These are phyloP conservation scores for Penicillium canariense DNA, from an alignment of 495 filamentous ascomycete species.

Conservation along the genomic window DNA sequence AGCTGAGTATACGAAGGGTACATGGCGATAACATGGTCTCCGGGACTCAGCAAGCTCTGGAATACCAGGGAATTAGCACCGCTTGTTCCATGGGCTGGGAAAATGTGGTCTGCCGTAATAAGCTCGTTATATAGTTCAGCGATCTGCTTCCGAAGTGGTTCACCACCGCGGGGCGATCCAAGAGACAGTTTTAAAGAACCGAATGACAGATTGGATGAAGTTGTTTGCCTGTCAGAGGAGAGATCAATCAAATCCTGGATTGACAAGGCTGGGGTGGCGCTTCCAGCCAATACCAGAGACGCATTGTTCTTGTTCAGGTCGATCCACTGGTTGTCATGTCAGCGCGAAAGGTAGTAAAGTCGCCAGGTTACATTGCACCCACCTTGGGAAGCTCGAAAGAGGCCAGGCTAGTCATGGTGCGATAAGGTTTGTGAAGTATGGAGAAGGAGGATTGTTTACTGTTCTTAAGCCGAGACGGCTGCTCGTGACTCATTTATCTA, in stretches of 20 bases:
- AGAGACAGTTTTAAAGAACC: not conserved
- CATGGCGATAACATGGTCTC: slow-evolving; percentile 18
- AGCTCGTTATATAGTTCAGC: slow-evolving; percentile 2
- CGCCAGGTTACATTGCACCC: not conserved
- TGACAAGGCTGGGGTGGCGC: slow-evolving; percentile 8
- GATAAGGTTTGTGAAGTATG: too few relatives aligned
- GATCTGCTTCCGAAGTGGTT: slow-evolving; percentile 11
- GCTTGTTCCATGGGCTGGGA: slow-evolving; percentile 13
- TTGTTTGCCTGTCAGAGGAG: slow-evolving; percentile 9
- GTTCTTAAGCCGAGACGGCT: not conserved
- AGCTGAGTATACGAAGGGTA: slow-evolving; percentile 16
- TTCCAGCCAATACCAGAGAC: slow-evolving; percentile 7
- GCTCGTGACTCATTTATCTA: not conserved
- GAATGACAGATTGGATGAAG: slow-evolving; percentile 2
- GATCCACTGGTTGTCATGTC: slow-evolving; percentile 3
- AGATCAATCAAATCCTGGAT: slow-evolving; percentile 13
- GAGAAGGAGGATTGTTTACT: not conserved
- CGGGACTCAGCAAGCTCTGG: slow-evolving; percentile 6
- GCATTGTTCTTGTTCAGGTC: not conserved
- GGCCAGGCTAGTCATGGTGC: not conserved
- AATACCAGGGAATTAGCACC: slow-evolving; percentile 15
- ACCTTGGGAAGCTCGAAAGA: slow-evolving; percentile 11
- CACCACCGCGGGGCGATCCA: slow-evolving; percentile 3
- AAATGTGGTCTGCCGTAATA: slow-evolving; percentile 11
- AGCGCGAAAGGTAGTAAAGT: not conserved